Evolutionary conservation across 2,329 filamentous ascomycete genomes (phyloP), one percentile per base, ranked within the genome.

Genomic region (Fusarium circinatum): DNA sequence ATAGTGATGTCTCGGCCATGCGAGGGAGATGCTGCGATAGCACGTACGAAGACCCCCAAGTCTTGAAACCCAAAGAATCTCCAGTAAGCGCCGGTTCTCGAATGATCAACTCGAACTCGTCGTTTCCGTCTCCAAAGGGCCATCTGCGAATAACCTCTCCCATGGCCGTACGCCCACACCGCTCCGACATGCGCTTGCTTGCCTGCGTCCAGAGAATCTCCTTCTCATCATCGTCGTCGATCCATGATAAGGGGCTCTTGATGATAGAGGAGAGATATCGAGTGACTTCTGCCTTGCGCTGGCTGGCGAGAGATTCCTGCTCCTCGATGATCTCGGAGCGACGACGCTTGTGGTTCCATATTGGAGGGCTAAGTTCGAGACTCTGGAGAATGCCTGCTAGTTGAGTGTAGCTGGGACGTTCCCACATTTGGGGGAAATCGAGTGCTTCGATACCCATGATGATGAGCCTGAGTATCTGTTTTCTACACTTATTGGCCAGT

Each of bases 1-100:
- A 84, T 28, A 90, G 78, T 0, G 84, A 82, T 20, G 81, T 85
- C 48, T 80, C 82, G 13, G 79, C 82, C 44, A 91, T 83, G 18
- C 79, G 79, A 26, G 85, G 85, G 32, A 98, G 88, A 30, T 93
- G 90, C 75, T 90, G 92, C 0, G 96, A 93, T 9, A 98, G 90
- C 5, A 97, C 88, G 79, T 95, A 97, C 0, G 95, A 96, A 0
- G 95, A 96, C 2, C 93, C 94, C 96, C 96, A 98, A 0, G 96
- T 99, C 82, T 99, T 98, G 81, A 97, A 88, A 3, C 96, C 96
- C 24, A 98, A 86, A 67, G 94, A 93, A 81, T 98, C 96, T 12
- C 93, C 93, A 0, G 94, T 97, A 63, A 98, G 86, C 2, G 95
- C 91, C 4, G 96, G 96, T 80, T 99, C 96, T 64, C 94, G 89